Evolutionary conservation across 1,139 yeast species (phyloP), one percentile per base, ranked within the genome.

Genomic region (Suhomyces choctaworum): DNA sequence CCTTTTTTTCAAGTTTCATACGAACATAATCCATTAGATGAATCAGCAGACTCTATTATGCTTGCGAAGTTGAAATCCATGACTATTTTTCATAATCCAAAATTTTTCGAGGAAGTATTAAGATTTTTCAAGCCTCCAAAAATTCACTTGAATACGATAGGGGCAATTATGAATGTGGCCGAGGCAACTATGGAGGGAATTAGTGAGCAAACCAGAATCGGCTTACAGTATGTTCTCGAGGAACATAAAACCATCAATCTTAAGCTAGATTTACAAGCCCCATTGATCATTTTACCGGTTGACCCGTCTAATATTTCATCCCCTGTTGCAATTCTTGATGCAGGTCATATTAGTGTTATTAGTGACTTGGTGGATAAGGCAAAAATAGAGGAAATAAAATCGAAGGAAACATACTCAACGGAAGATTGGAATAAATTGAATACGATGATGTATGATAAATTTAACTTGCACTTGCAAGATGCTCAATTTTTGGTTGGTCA

Each of bases 101-200:
- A 66, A 34, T 87, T 94, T 51, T 71, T 92, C 28, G 94, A 89
- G 49, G 86, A 81, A 38, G 70, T 92, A 31, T 70, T 76, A 10
- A 63, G 60, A 37, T 92, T 94, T 52, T 92, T 94, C 66, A 80
- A 76, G 29, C 96, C 97, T 1, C 96, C 97, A 10, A 80, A 79
- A 41, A 79, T 80, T 23, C 96, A 90, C 51, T 67, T 83, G 40
- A 96, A 89, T 52, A 89, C 97, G 0, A 79, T 94, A 25, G 95
- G 92, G 20, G 95, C 95, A 5, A 79, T 94, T 19, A 80, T 94
- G 80, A 85, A 81, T 57, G 97, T 96, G 0, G 98, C 99, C 0
- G 96, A 90, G 46, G 89, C 92, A 0, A 89, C 97, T 0, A 85
- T 94, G 40, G 96, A 89, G 55, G 97, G 95, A 2, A 67, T 94